phyloP scores from a whole-genome alignment of 768 basidiomycete species.

The Favolaschia claudopus region DNA sequence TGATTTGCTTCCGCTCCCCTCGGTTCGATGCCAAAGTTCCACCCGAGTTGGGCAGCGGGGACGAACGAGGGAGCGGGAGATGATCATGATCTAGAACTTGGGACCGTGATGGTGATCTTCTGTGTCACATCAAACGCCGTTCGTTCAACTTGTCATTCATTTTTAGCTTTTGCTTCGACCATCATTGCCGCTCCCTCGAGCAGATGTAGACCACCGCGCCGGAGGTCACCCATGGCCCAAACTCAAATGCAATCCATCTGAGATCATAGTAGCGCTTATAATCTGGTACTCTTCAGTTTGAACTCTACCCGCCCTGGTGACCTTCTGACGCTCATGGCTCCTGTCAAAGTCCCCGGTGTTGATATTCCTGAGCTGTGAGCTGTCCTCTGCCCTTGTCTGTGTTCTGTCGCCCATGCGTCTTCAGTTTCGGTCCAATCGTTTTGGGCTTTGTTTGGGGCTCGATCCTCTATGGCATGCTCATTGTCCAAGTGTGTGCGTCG shows the following conservation, averaged over 20 bases:
- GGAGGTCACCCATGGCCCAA: not conserved
- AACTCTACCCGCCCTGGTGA: not conserved
- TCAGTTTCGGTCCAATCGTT: not conserved
- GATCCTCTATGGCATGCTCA: constrained; percentile 9
- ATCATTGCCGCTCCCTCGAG: not conserved
- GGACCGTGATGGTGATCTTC: not conserved
- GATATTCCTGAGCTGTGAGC: not conserved
- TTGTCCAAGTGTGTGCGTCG: constrained; percentile 13
- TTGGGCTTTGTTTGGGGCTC: constrained; percentile 12
- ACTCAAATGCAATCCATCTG: not conserved
- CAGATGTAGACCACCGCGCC: not conserved
- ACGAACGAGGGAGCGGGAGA: too few relatives aligned
- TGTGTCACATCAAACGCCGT: too few relatives aligned
- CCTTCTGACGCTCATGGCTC: not conserved
- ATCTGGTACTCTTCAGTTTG: not conserved
- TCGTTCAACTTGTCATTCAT: not conserved
- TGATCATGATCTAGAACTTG: too few relatives aligned
- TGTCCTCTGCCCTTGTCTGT: not conserved
- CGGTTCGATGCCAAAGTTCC: too few relatives aligned
- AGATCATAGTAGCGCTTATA: not conserved
- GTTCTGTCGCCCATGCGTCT: not conserved
- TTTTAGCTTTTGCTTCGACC: not conserved
- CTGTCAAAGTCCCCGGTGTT: not conserved
- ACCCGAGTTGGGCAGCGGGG: too few relatives aligned
- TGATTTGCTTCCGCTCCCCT: too few relatives aligned